A percentile compares a stretch with the other conserved stretches of the same genome.
phyloP scores from a whole-genome alignment of 805 yeast genomes.

The Yarrowia keelungensis region DNA sequence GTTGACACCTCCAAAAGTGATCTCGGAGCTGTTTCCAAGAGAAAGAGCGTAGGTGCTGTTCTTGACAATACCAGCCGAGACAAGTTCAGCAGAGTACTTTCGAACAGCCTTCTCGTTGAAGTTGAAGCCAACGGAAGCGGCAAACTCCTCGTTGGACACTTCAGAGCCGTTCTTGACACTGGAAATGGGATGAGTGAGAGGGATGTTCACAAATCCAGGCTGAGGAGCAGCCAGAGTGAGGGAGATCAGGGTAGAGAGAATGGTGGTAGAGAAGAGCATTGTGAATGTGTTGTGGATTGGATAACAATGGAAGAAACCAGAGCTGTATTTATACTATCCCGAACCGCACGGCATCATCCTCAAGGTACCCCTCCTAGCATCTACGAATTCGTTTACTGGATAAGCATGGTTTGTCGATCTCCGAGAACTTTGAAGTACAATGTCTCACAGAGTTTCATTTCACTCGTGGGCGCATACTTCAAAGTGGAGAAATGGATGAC shows the following conservation, averaged over 20 bases:
- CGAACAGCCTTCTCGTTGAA: not conserved
- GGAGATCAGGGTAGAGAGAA: not conserved
- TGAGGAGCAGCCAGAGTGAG: not conserved
- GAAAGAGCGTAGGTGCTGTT: not conserved
- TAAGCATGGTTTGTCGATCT: too few species aligned
- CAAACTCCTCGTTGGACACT: not conserved
- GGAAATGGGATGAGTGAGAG: not conserved
- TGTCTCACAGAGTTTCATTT: too few species aligned
- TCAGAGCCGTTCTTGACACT: not conserved
- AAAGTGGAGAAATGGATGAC: too few species aligned
- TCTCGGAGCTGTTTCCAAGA: not conserved
- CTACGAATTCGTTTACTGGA: too few species aligned
- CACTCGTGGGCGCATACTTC: too few species aligned
- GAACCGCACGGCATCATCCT: too few species aligned
- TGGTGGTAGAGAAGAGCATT: not conserved
- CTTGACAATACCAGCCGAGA: not conserved
- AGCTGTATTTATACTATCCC: not conserved
- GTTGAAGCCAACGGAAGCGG: not conserved
- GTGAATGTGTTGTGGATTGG: not conserved
- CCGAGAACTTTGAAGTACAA: too few species aligned
- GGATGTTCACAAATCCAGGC: not conserved
- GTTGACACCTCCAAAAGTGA: slow-evolving; percentile 4
- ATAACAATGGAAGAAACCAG: not conserved
- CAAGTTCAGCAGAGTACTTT: not conserved
- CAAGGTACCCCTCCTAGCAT: too few species aligned